These are phyloP conservation scores for Vitis rupestris DNA, from an alignment of 164 flowering plant species.

Conservation along the genomic window DNA sequence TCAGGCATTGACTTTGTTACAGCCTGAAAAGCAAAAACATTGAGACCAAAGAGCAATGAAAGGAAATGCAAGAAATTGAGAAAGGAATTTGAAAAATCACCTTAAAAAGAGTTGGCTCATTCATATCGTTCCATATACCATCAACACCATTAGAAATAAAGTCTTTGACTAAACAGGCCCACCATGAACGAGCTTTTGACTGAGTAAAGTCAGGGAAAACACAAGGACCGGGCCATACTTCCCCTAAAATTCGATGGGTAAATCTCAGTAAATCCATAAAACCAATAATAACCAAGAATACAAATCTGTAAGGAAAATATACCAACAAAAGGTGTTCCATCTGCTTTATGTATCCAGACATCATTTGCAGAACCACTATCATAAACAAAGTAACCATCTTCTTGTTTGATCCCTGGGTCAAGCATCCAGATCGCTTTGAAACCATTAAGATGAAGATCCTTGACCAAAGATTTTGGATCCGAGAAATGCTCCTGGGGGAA, in stretches of 20 bases:
- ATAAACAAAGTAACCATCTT: slow-evolving; percentile 79
- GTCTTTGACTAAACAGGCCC: slow-evolving; percentile 85
- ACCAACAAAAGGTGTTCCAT: slow-evolving; percentile 84
- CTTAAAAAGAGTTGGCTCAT: slow-evolving; percentile 95
- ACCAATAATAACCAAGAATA: background rate
- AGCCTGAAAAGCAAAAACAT: slow-evolving; percentile 40
- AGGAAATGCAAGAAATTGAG: background rate
- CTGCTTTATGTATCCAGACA: slow-evolving; percentile 71
- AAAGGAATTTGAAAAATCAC: slow-evolving; percentile 25
- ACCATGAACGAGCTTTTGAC: slow-evolving; percentile 81
- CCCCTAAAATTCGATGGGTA: slow-evolving; percentile 43
- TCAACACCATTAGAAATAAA: slow-evolving; percentile 87
- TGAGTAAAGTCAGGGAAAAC: slow-evolving; percentile 95
- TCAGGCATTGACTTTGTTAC: slow-evolving; percentile 96
- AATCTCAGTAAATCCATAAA: background rate
- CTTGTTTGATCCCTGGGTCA: slow-evolving; percentile 89
- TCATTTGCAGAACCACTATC: slow-evolving; percentile 75
- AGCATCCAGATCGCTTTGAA: slow-evolving; percentile 99
- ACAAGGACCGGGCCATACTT: slow-evolving; percentile 98
- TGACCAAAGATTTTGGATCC: slow-evolving; percentile 68
- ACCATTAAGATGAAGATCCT: slow-evolving; percentile 68
- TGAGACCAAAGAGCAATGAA: slow-evolving; percentile 4
- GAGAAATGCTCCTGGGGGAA: slow-evolving; percentile 63
- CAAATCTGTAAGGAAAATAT: slow-evolving; percentile 12
- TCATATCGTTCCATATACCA: slow-evolving; percentile 99